Evolutionary conservation across 768 basidiomycete genomes (phyloP), one percentile per base, ranked within the genome.

Genomic region (Auriscalpium vulgare): DNA sequence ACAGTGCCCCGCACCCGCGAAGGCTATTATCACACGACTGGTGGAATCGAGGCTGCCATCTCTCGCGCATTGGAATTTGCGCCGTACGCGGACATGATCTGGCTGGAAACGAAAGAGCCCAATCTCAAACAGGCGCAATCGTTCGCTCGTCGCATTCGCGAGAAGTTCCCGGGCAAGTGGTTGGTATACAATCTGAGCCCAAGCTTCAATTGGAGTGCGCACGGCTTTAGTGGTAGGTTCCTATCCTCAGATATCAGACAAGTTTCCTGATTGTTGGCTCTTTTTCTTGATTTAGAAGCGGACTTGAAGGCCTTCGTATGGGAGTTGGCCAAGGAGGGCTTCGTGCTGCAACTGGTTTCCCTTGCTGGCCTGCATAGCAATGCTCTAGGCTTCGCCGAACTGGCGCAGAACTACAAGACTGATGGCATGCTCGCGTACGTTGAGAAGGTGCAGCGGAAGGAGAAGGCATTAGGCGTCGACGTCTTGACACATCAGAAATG

Each of bases 381-480:
- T 57, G 93, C 91, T 8, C 83, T 83, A 23, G 76, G 83, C 1
- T 88, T 87, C 19, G 90, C 85, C 51, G 91, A 95, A 67, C 81
- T 95, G 23, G 83, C 93, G 21, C 74, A 79, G 17, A 78, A 79
- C 19, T 95, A 81, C 78, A 88, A 91, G 73, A 80, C 83, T 23
- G 90, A 95, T 47, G 92, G 92, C 47, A 94, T 95, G 88, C 80
- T 91, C 36, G 93, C 93, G 21, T 95, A 95, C 69, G 91, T 94
- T 48, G 79, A 94, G 57, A 81, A 91, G 17, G 81, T 95, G 50
- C 92, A 95, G 66, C 75, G 82, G 60, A 92, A 89, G 68, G 92
- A 95, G 71, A 88, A 86, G 69, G 91, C 87, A 63, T 81, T 93
- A 51, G 88, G 88, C 37, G 88, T 87, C 57, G 92, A 95, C 67